A percentile compares a stretch with the other conserved stretches of the same genome.
Evolutionary conservation across 2,329 filamentous ascomycete genomes (phyloP).

Genomic region (Sporothrix dimorphospora): DNA sequence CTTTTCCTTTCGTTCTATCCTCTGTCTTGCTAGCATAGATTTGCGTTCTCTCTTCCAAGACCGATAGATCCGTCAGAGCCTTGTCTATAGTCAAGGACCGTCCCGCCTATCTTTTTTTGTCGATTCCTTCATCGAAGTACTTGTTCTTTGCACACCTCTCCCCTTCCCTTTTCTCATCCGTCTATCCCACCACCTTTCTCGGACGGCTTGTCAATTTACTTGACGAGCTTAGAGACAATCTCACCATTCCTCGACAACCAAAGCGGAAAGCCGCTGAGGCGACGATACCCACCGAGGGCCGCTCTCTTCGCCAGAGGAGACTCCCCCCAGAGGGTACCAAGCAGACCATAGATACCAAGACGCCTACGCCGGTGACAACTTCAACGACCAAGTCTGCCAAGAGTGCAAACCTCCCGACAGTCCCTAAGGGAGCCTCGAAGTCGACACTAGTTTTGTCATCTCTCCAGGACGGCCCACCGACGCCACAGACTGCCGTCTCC

Average conservation of each 20-base stretch:
- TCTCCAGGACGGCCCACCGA: conserved; percentile 30
- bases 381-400: neutral
- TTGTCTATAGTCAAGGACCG: neutral
- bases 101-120: neutral
- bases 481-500: conserved; percentile 49
- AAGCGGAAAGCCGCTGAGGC: conserved; percentile 69
- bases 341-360: conserved; percentile 57
- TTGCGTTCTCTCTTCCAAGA: neutral
- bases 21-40: neutral
- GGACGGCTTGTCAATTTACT: conserved; percentile 34
- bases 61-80: neutral
- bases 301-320: conserved; percentile 54
- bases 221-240: conserved; percentile 34
- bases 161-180: neutral
- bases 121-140: neutral
- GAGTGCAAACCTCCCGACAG: neutral
- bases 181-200: neutral
- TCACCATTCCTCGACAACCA: conserved; percentile 63
- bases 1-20: neutral
- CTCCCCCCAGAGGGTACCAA: conserved; percentile 53
- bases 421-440: neutral
- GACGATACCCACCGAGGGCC: conserved; percentile 55
- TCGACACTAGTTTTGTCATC: neutral
- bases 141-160: neutral
- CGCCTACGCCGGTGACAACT: conserved; percentile 47